Conservation (phyloP, 768 basidiomycete genomes). For the Mycena olivaceomarginata region DNA sequence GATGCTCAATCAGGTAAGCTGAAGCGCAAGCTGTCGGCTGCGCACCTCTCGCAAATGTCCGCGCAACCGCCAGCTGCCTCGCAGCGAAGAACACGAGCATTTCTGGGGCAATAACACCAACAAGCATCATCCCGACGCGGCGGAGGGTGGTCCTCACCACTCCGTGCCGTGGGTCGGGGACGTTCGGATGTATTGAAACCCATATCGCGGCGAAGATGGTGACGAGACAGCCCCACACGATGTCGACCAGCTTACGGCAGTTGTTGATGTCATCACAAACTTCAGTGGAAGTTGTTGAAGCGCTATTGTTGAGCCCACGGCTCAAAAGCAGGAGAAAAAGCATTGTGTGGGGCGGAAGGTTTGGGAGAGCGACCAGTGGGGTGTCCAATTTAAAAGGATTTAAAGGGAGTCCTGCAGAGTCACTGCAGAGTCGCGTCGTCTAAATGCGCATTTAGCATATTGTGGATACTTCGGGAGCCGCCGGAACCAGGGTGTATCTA, state of each 20-base stretch:
- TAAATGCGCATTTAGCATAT: too few species aligned
- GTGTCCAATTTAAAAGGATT: too few species aligned
- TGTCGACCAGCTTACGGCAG: background rate
- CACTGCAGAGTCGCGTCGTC: too few species aligned
- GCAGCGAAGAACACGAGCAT: slow-evolving; percentile 14
- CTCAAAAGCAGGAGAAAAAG: too few species aligned
- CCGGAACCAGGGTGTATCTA: too few species aligned
- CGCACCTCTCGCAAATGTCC: too few species aligned
- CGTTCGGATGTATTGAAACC: slow-evolving; percentile 1
- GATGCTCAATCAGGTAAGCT: background rate
- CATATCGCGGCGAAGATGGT: background rate
- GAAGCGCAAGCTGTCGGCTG: too few species aligned
- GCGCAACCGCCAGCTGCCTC: background rate
- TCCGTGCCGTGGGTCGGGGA: background rate
- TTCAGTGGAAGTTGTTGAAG: background rate
- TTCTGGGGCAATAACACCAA: slow-evolving; percentile 5
- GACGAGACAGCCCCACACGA: slow-evolving; percentile 5
- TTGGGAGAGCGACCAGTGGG: too few species aligned
- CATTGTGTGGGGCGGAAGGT: too few species aligned
- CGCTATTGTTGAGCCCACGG: background rate
- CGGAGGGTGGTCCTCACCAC: background rate
- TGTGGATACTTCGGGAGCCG: too few species aligned
- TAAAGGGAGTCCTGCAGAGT: too few species aligned
- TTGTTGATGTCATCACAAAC: background rate
- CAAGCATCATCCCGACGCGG: background rate